These are phyloP conservation scores for Blastobotrys petasosporus DNA, from an alignment of 1,139 yeast genomes.

Conservation along the genomic window DNA sequence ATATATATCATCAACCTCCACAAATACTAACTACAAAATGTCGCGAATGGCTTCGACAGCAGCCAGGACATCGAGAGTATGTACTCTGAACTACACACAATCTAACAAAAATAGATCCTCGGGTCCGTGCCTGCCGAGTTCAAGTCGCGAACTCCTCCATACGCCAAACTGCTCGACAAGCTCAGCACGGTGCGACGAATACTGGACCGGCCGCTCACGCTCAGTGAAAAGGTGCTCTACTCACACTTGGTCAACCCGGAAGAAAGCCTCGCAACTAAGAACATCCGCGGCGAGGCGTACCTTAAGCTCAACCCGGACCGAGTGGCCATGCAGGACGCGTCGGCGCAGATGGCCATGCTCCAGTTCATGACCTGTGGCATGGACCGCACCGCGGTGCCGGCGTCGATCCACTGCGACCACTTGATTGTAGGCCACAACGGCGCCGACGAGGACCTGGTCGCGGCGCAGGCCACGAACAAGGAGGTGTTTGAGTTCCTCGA, in stretches of 20 bases:
- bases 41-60: slow-evolving; percentile 14
- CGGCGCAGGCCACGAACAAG: slow-evolving; percentile 75
- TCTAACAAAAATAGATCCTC: not conserved
- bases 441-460: slow-evolving; percentile 67
- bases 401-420: slow-evolving; percentile 95
- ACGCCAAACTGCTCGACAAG: slow-evolving; percentile 62
- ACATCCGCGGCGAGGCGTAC: slow-evolving; percentile 74
- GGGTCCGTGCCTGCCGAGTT: slow-evolving; percentile 38
- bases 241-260: slow-evolving; percentile 86
- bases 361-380: slow-evolving; percentile 97
- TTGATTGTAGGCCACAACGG: slow-evolving; percentile 94
- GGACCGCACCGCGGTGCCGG: slow-evolving; percentile 82
- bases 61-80: slow-evolving; percentile 6
- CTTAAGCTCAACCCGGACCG: slow-evolving; percentile 93
- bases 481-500: slow-evolving; percentile 92
- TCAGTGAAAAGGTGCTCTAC: slow-evolving; percentile 89
- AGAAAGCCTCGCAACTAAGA: slow-evolving; percentile 53
- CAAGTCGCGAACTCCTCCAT: slow-evolving; percentile 78
- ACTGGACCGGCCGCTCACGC: slow-evolving; percentile 71
- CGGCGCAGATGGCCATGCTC: slow-evolving; percentile 94
- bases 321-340: slow-evolving; percentile 99
- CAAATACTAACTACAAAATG: slow-evolving; percentile 6
- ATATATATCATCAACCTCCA: not conserved
- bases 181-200: slow-evolving; percentile 57
- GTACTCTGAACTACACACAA: too few species aligned